Conservation (phyloP, 768 basidiomycete genomes). For the Agrocybe praecox region DNA sequence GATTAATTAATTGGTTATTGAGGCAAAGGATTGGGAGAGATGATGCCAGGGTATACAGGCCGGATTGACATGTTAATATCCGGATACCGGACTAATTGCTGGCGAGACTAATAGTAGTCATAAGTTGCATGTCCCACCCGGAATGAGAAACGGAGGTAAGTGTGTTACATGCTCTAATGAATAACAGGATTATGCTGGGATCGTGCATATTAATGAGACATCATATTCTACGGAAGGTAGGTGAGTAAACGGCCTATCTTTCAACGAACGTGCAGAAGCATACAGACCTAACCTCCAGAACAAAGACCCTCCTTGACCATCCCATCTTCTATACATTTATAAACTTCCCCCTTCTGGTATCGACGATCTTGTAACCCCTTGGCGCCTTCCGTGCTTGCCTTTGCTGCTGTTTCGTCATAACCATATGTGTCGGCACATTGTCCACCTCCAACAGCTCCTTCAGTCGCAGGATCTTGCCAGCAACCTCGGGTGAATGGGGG, state of each 20-base stretch:
- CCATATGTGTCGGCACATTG: conserved; percentile 73
- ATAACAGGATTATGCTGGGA: too few relatives aligned
- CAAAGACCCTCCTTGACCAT: not conserved
- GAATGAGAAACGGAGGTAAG: too few relatives aligned
- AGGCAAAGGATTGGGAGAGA: too few relatives aligned
- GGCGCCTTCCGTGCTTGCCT: conserved; percentile 64
- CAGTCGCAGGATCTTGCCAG: conserved; percentile 84
- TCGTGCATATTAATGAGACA: not conserved
- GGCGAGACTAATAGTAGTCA: too few relatives aligned
- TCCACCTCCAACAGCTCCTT: conserved; percentile 91
- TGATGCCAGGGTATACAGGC: too few relatives aligned
- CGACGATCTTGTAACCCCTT: conserved; percentile 67
- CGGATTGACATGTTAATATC: too few relatives aligned
- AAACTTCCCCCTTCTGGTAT: conserved; percentile 32
- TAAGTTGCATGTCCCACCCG: too few relatives aligned
- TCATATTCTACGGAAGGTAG: not conserved
- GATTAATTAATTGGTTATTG: too few relatives aligned
- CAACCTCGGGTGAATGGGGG: conserved; percentile 68
- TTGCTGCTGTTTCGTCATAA: conserved; percentile 73
- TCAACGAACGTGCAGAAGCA: not conserved
- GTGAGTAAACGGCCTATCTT: not conserved
- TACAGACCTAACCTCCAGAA: not conserved
- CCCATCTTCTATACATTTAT: conserved; percentile 27
- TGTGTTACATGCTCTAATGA: too few relatives aligned
- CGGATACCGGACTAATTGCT: too few relatives aligned